Conservation (phyloP, 768 basidiomycete genomes). For the Suillus weaverae region DNA sequence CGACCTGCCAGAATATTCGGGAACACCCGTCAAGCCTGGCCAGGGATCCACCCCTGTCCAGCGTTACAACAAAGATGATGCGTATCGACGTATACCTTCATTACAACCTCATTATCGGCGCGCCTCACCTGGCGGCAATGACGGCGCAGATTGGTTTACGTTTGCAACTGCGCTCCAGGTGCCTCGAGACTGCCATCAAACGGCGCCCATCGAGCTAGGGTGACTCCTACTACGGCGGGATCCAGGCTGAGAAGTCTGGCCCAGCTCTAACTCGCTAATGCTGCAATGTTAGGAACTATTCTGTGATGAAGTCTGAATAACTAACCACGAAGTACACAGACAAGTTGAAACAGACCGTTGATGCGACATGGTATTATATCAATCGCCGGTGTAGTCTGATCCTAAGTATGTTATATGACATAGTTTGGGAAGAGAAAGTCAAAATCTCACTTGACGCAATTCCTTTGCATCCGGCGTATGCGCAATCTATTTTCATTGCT, state of each 20-base stretch:
- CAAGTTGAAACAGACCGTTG: constrained; percentile 15
- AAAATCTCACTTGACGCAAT: background rate
- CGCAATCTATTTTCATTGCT: background rate
- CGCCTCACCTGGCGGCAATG: constrained; percentile 20
- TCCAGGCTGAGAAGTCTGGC: constrained; percentile 19
- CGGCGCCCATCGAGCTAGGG: constrained; percentile 14
- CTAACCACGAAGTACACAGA: constrained; percentile 13
- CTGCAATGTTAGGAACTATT: background rate
- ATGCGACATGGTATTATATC: constrained; percentile 22
- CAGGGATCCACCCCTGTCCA: background rate
- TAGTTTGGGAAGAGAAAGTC: background rate
- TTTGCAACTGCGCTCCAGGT: background rate
- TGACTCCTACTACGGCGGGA: constrained; percentile 18
- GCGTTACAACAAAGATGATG: background rate
- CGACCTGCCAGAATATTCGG: background rate
- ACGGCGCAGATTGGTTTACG: constrained; percentile 21
- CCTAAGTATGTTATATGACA: background rate
- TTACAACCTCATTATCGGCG: constrained; percentile 23
- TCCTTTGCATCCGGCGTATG: background rate
- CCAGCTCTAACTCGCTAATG: constrained; percentile 21
- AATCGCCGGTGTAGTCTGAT: background rate
- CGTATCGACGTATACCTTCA: background rate
- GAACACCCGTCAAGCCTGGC: background rate
- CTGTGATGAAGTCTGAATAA: background rate
- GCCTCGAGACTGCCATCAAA: constrained; percentile 6